Evolutionary conservation across 2,329 filamentous ascomycete genomes (phyloP).

Genomic region (Diaporthe amygdali): DNA sequence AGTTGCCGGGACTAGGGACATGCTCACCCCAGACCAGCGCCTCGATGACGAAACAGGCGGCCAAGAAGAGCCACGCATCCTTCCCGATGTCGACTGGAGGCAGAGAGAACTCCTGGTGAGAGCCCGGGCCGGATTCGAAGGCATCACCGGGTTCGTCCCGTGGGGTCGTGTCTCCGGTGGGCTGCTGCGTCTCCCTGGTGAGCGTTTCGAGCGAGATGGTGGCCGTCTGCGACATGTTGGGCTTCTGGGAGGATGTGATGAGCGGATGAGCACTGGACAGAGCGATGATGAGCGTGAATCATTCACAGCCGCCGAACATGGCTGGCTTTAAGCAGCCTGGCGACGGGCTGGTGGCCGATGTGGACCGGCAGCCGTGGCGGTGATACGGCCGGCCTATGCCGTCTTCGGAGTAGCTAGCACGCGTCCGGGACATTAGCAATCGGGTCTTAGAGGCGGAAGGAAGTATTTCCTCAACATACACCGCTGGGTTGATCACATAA

Average conservation of each 20-base stretch:
- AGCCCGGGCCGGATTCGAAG: neutral
- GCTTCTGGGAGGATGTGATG: neutral
- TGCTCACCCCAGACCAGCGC: slow-evolving; percentile 56
- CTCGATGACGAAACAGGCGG: slow-evolving; percentile 56
- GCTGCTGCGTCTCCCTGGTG: neutral
- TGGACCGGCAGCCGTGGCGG: neutral
- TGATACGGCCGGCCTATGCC: neutral
- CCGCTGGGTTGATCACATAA: neutral
- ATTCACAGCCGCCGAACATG: neutral
- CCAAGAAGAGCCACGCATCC: slow-evolving; percentile 49
- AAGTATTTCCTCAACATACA: neutral
- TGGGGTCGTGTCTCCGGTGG: neutral
- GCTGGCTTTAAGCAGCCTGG: neutral
- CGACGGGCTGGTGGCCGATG: neutral
- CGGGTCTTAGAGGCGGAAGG: neutral
- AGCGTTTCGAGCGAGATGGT: neutral
- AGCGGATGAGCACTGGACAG: neutral
- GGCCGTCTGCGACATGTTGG: neutral
- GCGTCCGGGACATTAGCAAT: neutral
- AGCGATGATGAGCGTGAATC: neutral
- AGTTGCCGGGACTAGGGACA: too few species aligned
- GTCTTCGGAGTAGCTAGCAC: neutral
- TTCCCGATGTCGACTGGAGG: slow-evolving; percentile 41
- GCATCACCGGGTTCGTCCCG: neutral
- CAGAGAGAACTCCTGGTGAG: slow-evolving; percentile 28